A percentile compares a stretch with the other conserved stretches of the same genome.
phyloP scores from a whole-genome alignment of 176 grass and related monocot genomes.

The Zoysia japonica region DNA sequence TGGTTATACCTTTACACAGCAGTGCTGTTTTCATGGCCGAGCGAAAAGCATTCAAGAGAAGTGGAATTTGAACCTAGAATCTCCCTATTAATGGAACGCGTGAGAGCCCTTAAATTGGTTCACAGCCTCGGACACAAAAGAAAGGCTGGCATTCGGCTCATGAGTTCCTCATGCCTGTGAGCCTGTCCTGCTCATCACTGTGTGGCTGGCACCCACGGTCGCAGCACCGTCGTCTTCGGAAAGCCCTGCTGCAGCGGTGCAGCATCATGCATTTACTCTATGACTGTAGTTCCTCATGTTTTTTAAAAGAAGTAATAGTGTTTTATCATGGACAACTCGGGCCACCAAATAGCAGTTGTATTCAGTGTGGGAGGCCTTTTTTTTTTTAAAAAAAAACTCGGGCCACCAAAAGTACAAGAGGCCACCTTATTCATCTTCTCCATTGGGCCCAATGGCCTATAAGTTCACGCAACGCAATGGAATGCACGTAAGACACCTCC shows the following conservation, averaged over 20 bases:
- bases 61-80: background rate
- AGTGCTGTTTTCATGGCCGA: background rate
- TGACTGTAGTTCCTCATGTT: background rate
- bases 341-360: background rate
- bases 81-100: slow-evolving; percentile 4
- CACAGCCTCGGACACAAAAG: slow-evolving; percentile 23
- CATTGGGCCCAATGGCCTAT: background rate
- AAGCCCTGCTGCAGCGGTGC: slow-evolving; percentile 21
- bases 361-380: too few relatives aligned
- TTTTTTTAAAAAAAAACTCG: background rate
- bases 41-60: slow-evolving; percentile 1
- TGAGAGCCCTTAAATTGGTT: slow-evolving; percentile 34
- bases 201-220: slow-evolving; percentile 8
- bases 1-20: too few relatives aligned
- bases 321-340: background rate
- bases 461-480: background rate
- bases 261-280: slow-evolving; percentile 33
- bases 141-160: slow-evolving; percentile 10
- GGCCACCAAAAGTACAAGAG: slow-evolving; percentile 2
- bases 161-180: slow-evolving; percentile 39
- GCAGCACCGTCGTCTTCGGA: slow-evolving; percentile 12
- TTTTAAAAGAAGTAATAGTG: background rate
- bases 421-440: slow-evolving; percentile 14
- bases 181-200: background rate
- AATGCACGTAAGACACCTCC: slow-evolving; percentile 1